These are phyloP conservation scores for Salvia sclarea DNA, from an alignment of 305 asterid genomes.

Conservation along the genomic window DNA sequence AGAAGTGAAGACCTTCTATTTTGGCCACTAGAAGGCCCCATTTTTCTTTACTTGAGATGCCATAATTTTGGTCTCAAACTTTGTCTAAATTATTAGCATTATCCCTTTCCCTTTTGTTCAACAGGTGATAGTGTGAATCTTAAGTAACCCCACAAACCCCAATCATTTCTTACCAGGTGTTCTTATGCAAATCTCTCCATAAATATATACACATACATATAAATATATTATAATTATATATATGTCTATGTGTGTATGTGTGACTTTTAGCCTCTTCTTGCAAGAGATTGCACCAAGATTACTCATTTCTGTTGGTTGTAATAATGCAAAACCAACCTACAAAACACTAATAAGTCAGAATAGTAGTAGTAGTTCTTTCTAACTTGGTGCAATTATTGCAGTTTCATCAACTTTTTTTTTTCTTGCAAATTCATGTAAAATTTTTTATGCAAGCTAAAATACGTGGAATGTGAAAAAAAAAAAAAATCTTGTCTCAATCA, in stretches of 20 bases:
- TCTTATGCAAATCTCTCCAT: conserved; percentile 1
- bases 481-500: conserved; percentile 20
- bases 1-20: neutral
- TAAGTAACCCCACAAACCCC: conserved; percentile 35
- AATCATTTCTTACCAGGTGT: conserved; percentile 36
- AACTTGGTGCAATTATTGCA: neutral
- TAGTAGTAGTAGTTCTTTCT: too few relatives aligned
- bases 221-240: neutral
- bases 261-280: conserved; percentile 10
- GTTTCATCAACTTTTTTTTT: neutral
- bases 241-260: neutral
- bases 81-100: neutral
- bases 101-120: neutral
- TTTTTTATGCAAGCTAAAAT: neutral
- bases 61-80: conserved; percentile 5
- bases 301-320: conserved; percentile 25
- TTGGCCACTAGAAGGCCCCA: conserved; percentile 17
- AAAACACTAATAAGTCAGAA: neutral
- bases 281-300: conserved; percentile 24
- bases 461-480: neutral
- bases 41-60: conserved; percentile 22
- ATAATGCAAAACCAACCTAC: conserved; percentile 27
- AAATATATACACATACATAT: too few relatives aligned
- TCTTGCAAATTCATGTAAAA: neutral
- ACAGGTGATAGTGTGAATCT: conserved; percentile 32